phyloP scores from a whole-genome alignment of 805 yeast genomes.

The Teunomyces pallodes region DNA sequence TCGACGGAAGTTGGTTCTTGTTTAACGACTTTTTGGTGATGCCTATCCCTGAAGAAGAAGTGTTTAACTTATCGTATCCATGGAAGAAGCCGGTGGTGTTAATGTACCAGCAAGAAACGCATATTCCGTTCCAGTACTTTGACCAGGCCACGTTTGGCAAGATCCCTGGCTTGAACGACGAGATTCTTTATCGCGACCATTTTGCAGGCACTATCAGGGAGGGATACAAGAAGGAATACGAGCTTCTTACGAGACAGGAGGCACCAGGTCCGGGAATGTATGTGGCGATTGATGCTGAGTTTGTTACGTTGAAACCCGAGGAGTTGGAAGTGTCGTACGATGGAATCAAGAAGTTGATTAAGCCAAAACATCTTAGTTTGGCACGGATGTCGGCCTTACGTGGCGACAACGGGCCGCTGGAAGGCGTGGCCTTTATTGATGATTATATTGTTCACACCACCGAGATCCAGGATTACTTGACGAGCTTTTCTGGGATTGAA shows the following conservation, averaged over 20 bases:
- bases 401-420: slow-evolving; percentile 61
- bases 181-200: slow-evolving; percentile 70
- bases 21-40: slow-evolving; percentile 90
- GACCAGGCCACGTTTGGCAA: slow-evolving; percentile 20
- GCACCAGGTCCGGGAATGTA: slow-evolving; percentile 74
- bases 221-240: slow-evolving; percentile 58
- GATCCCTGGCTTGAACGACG: slow-evolving; percentile 45
- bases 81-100: slow-evolving; percentile 85
- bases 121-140: slow-evolving; percentile 46
- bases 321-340: slow-evolving; percentile 71
- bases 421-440: slow-evolving; percentile 83
- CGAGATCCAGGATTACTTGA: slow-evolving; percentile 78
- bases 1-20: slow-evolving; percentile 65
- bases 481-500: slow-evolving; percentile 91
- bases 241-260: slow-evolving; percentile 61
- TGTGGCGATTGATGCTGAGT: slow-evolving; percentile 96
- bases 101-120: slow-evolving; percentile 56
- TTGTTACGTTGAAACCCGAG: slow-evolving; percentile 79
- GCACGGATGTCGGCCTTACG: slow-evolving; percentile 89
- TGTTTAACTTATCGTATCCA: slow-evolving; percentile 61
- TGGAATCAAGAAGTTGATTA: slow-evolving; percentile 66
- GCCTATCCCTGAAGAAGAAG: slow-evolving; percentile 73
- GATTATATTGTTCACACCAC: slow-evolving; percentile 80
- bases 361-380: slow-evolving; percentile 72
- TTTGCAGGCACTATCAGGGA: slow-evolving; percentile 68